A percentile compares a stretch with the other conserved stretches of the same genome.
These are phyloP conservation scores for Triadica sebifera DNA, from an alignment of 345 rosid species.

Conservation along the genomic window DNA sequence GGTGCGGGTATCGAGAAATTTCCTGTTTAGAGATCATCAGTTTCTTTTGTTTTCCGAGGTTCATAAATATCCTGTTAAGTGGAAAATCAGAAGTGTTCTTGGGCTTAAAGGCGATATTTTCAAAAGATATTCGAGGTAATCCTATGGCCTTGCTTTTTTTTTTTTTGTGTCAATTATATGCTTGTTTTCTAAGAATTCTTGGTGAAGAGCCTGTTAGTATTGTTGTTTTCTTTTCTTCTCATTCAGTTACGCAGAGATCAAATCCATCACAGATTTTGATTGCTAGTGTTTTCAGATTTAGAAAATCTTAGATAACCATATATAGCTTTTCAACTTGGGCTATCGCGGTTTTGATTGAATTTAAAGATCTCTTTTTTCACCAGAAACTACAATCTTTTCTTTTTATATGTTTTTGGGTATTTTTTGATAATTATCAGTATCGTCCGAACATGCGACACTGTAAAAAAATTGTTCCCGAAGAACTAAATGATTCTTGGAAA, in stretches of 20 bases:
- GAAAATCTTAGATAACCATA: neutral
- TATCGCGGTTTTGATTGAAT: neutral
- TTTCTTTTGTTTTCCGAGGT: neutral
- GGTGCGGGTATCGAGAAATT: neutral
- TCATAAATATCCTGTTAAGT: neutral
- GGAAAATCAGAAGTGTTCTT: neutral
- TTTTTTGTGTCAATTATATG: too few relatives aligned
- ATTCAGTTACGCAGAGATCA: neutral
- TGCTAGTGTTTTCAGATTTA: neutral
- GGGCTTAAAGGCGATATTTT: neutral
- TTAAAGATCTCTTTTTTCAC: neutral
- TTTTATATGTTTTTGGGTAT: too few relatives aligned
- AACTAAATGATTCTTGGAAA: too few relatives aligned
- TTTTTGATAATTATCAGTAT: too few relatives aligned
- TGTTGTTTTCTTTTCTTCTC: neutral
- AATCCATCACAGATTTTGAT: neutral
- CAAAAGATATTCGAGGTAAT: neutral
- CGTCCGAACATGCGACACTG: too few relatives aligned
- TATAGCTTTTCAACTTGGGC: neutral
- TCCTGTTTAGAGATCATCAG: neutral
- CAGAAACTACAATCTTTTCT: too few relatives aligned
- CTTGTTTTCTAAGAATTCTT: neutral
- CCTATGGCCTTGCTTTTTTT: neutral
- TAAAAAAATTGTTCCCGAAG: too few relatives aligned
- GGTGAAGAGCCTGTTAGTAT: neutral